These are phyloP conservation scores for Termitomyces titanicus DNA, from an alignment of 768 basidiomycete genomes.

Conservation along the genomic window DNA sequence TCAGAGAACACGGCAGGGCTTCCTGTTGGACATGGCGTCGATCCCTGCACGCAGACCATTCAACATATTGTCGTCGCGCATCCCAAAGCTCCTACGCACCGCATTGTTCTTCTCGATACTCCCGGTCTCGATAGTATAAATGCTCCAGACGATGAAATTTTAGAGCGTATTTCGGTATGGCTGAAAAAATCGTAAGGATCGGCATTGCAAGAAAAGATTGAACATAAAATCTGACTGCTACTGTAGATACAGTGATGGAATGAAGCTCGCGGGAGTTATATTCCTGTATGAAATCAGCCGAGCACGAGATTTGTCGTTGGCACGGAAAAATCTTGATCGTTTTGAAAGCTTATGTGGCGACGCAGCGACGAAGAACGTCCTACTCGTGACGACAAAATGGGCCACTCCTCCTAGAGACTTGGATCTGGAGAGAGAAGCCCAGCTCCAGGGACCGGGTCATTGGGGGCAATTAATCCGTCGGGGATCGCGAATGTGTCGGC, in stretches of 20 bases:
- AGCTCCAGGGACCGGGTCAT: conserved; percentile 4
- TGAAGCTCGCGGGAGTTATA: conserved; percentile 13
- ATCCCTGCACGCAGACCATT: conserved; percentile 8
- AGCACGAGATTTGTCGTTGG: conserved; percentile 5
- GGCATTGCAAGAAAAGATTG: background rate
- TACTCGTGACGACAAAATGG: conserved; percentile 16
- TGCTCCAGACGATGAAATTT: conserved; percentile 7
- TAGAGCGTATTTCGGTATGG: conserved; percentile 8
- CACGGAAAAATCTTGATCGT: conserved; percentile 8
- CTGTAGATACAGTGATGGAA: conserved; percentile 3
- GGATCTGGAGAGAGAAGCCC: conserved; percentile 3
- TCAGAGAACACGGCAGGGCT: background rate
- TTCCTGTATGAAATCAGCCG: conserved; percentile 13
- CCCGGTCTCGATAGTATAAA: conserved; percentile 11
- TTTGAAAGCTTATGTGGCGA: conserved; percentile 11
- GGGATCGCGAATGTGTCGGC: conserved; percentile 13
- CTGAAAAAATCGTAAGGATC: conserved; percentile 8
- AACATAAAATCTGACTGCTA: background rate
- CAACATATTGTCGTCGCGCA: conserved; percentile 4
- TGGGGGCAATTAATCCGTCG: conserved; percentile 10
- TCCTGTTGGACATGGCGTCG: conserved; percentile 10
- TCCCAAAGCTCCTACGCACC: conserved; percentile 7
- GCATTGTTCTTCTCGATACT: conserved; percentile 13
- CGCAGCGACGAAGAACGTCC: conserved; percentile 8
- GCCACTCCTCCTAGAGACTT: conserved; percentile 1